These are phyloP conservation scores for Leptosphaerulina australis DNA, from an alignment of 2,329 filamentous ascomycete species.

Conservation along the genomic window DNA sequence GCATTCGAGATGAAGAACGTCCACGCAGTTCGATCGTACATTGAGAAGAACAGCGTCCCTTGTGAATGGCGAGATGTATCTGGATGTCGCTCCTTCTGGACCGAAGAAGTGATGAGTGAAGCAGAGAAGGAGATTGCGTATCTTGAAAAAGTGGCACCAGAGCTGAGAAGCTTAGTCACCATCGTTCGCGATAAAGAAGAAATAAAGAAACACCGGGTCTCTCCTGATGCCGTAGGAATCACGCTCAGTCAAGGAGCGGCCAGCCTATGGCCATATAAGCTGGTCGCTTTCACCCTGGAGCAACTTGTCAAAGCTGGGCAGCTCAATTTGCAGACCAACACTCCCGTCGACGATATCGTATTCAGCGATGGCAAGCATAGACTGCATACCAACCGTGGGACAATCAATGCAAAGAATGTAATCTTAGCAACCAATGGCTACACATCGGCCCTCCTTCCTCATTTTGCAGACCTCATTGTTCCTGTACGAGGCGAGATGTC, in stretches of 20 bases:
- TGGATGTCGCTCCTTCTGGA: slow-evolving; percentile 69
- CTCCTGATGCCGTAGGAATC: slow-evolving; percentile 61
- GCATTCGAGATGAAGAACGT: slow-evolving; percentile 76
- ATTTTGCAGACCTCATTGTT: slow-evolving; percentile 72
- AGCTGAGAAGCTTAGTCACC: slow-evolving; percentile 57
- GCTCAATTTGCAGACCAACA: slow-evolving; percentile 78
- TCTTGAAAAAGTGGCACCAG: slow-evolving; percentile 60
- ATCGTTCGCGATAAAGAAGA: slow-evolving; percentile 50
- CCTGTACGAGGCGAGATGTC: slow-evolving; percentile 78
- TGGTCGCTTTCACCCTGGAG: slow-evolving; percentile 74
- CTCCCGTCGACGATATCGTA: slow-evolving; percentile 60
- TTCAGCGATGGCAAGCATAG: slow-evolving; percentile 57
- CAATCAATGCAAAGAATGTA: slow-evolving; percentile 65
- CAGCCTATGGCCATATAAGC: slow-evolving; percentile 82
- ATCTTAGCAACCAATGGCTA: slow-evolving; percentile 85
- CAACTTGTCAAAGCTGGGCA: slow-evolving; percentile 55
- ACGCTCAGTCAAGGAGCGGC: slow-evolving; percentile 70
- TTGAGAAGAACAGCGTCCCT: slow-evolving; percentile 63
- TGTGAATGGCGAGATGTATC: slow-evolving; percentile 72
- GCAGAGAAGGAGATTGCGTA: slow-evolving; percentile 59
- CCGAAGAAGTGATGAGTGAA: slow-evolving; percentile 59
- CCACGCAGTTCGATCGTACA: slow-evolving; percentile 62
- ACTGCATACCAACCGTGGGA: slow-evolving; percentile 72
- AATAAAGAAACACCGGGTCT: slow-evolving; percentile 59
- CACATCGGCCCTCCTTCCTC: slow-evolving; percentile 74